Conservation (phyloP, 441 rosid genomes). For the Biscutella laevigata region DNA sequence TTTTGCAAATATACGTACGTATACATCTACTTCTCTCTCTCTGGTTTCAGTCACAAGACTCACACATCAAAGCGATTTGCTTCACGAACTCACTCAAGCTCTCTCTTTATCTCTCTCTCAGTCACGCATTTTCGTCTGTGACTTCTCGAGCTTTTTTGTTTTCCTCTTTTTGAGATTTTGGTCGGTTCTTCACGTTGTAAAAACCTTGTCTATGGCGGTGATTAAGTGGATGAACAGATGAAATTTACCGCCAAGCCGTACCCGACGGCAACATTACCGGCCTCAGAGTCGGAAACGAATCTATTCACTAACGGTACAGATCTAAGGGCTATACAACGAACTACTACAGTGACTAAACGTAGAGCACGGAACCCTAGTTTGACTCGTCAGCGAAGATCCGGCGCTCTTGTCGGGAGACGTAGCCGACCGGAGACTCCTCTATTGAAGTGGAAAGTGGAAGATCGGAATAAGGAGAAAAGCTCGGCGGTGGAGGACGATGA, state of each 20-base stretch:
- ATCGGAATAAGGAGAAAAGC: constrained; percentile 27
- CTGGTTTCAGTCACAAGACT: constrained; percentile 25
- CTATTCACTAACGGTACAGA: constrained; percentile 29
- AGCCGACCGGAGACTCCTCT: constrained; percentile 86
- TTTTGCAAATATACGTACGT: constrained; percentile 18
- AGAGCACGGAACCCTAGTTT: constrained; percentile 37
- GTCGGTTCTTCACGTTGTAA: background rate
- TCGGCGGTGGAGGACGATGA: constrained; percentile 30
- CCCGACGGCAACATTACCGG: constrained; percentile 35
- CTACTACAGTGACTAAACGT: constrained; percentile 31
- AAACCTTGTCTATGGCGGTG: constrained; percentile 25
- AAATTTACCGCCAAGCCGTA: constrained; percentile 45
- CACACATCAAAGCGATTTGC: constrained; percentile 18
- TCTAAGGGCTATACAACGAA: constrained; percentile 32
- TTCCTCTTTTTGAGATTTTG: background rate
- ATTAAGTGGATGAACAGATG: constrained; percentile 28
- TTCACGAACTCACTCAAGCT: constrained; percentile 18
- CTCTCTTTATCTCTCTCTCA: background rate
- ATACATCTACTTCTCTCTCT: constrained; percentile 10
- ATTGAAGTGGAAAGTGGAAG: constrained; percentile 69
- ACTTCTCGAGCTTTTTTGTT: constrained; percentile 6
- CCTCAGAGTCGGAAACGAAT: constrained; percentile 13
- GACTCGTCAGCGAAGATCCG: constrained; percentile 41
- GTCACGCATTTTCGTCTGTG: constrained; percentile 21
- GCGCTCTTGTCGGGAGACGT: constrained; percentile 33